Percentiles rank a stretch among this genome's conserved stretches.
Conservation (phyloP, 2,329 filamentous ascomycete genomes). For the Trichoderma arundinaceum region DNA sequence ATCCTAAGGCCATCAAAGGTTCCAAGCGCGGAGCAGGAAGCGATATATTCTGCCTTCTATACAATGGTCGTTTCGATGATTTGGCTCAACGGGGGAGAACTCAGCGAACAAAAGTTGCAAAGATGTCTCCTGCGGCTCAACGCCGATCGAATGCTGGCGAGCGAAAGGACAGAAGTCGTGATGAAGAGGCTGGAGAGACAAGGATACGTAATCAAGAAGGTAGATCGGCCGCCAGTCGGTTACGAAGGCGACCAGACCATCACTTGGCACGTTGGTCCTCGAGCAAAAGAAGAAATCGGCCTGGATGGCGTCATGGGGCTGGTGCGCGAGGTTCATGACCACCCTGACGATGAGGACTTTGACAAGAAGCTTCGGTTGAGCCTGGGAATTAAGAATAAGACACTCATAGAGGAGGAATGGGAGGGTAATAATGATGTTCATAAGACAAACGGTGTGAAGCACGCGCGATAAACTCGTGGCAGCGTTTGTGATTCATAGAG, state of each 20-base stretch:
- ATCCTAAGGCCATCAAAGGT: conserved; percentile 73
- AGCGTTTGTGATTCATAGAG: not conserved
- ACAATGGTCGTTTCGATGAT: conserved; percentile 81
- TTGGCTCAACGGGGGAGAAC: conserved; percentile 70
- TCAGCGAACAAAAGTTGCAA: conserved; percentile 79
- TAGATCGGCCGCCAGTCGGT: conserved; percentile 62
- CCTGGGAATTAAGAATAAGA: conserved; percentile 56
- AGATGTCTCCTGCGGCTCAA: conserved; percentile 77
- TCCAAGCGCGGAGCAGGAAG: conserved; percentile 70
- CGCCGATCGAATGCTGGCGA: conserved; percentile 73
- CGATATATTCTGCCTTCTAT: conserved; percentile 81
- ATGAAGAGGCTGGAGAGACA: conserved; percentile 78
- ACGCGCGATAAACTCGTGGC: not conserved
- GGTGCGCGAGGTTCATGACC: conserved; percentile 65
- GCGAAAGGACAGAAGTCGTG: conserved; percentile 76
- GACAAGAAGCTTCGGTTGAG: conserved; percentile 66
- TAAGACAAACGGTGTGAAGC: conserved; percentile 30
- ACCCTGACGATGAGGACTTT: conserved; percentile 57
- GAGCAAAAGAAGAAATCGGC: conserved; percentile 85
- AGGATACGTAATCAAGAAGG: conserved; percentile 78
- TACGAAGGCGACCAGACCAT: conserved; percentile 74
- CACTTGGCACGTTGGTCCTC: conserved; percentile 83
- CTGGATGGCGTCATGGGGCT: conserved; percentile 75
- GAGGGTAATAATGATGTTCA: conserved; percentile 35
- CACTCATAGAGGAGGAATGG: conserved; percentile 37